Conservation (phyloP, 2,329 filamentous ascomycete genomes). For the Domatiomyces globalis region DNA sequence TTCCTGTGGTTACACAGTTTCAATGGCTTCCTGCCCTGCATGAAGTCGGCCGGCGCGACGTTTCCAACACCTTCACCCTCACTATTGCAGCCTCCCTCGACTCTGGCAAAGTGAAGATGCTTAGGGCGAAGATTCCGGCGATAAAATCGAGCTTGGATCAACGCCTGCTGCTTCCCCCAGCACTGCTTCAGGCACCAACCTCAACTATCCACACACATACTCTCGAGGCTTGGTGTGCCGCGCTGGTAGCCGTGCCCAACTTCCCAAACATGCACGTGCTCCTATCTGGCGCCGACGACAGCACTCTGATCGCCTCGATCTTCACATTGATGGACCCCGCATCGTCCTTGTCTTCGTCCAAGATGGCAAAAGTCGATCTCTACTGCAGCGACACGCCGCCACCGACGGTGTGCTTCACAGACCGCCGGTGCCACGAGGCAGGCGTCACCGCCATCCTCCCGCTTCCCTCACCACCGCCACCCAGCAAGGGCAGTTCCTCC, state of each 20-base stretch:
- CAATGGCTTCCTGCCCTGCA: conserved; percentile 8
- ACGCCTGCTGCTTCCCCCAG: background rate
- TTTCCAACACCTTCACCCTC: background rate
- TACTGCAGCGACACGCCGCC: background rate
- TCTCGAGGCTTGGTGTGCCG: conserved; percentile 53
- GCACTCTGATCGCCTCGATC: conserved; percentile 30
- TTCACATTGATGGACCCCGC: conserved; percentile 20
- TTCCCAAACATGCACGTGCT: conserved; percentile 23
- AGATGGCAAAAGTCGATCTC: conserved; percentile 1
- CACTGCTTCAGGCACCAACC: conserved; percentile 18
- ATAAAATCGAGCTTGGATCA: conserved; percentile 16
- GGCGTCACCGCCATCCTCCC: conserved; percentile 81
- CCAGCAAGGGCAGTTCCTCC: background rate
- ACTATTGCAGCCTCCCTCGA: conserved; percentile 27
- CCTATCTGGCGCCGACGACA: conserved; percentile 60
- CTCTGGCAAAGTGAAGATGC: conserved; percentile 18
- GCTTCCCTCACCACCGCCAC: conserved; percentile 28
- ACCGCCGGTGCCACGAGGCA: conserved; percentile 51
- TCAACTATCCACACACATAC: conserved; percentile 27
- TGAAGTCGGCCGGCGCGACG: background rate
- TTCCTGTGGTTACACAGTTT: conserved; percentile 14
- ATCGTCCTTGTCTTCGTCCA: conserved; percentile 1
- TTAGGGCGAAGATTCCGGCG: conserved; percentile 25
- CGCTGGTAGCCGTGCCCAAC: conserved; percentile 42
- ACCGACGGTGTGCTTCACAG: conserved; percentile 23